Evolutionary conservation across 2,329 filamentous ascomycete species (phyloP).

Genomic region (Myriosclerotinia scirpicola): DNA sequence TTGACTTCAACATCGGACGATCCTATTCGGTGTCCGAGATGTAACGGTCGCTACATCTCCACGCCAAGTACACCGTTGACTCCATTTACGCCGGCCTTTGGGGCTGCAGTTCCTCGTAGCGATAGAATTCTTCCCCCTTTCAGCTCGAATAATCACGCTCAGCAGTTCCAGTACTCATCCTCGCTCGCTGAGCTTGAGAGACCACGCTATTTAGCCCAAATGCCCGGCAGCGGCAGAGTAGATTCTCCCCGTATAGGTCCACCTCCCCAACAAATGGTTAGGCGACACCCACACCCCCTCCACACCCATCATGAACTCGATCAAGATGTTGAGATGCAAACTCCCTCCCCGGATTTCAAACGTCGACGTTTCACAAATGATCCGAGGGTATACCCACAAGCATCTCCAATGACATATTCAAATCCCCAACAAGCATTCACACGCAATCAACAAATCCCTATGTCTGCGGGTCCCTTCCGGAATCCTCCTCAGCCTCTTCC

Average conservation of each 20-base stretch:
- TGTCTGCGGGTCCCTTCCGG: slow-evolving; percentile 42
- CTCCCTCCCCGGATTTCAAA: slow-evolving; percentile 57
- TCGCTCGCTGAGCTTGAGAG: slow-evolving; percentile 30
- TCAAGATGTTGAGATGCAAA: slow-evolving; percentile 45
- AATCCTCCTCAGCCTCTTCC: slow-evolving; percentile 39
- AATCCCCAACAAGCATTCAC: slow-evolving; percentile 31
- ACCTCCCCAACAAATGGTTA: slow-evolving; percentile 29
- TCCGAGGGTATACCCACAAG: slow-evolving; percentile 43
- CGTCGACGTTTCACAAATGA: slow-evolving; percentile 59
- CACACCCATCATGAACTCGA: slow-evolving; percentile 39
- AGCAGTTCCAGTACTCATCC: slow-evolving; percentile 18
- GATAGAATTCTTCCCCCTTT: slow-evolving; percentile 32
- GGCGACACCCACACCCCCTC: slow-evolving; percentile 33
- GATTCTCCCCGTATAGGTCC: slow-evolving; percentile 33
- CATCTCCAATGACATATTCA: slow-evolving; percentile 42
- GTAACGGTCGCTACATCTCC: slow-evolving; percentile 55
- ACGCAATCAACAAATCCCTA: slow-evolving; percentile 33
- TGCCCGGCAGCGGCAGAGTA: slow-evolving; percentile 33
- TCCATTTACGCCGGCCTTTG: slow-evolving; percentile 35
- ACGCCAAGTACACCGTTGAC: slow-evolving; percentile 40
- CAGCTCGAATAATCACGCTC: slow-evolving; percentile 21
- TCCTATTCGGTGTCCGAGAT: slow-evolving; percentile 65
- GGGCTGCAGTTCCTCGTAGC: slow-evolving; percentile 24
- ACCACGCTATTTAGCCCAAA: slow-evolving; percentile 30
- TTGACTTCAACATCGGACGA: slow-evolving; percentile 46